Evolutionary conservation across 164 flowering plant species (phyloP), one percentile per base, ranked within the genome.

Genomic region (Pachysandra terminalis): DNA sequence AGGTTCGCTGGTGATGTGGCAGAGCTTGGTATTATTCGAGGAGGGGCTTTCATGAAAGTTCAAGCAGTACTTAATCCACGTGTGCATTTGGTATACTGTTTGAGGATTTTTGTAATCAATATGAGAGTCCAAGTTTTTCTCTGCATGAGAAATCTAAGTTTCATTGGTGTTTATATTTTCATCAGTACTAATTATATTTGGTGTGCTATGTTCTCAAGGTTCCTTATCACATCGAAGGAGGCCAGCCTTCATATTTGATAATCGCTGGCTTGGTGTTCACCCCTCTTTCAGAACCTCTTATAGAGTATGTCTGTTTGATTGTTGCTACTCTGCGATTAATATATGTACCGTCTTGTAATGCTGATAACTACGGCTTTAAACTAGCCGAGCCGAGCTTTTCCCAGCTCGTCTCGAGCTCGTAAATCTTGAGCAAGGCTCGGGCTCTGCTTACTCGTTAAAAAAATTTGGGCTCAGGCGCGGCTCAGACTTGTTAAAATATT

Each of bases 281-380:
- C 51, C 96, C 97, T 14, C 94, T 95, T 40, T 92, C 97, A n/a
- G 99, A 92, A 72, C 97, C 97, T 52, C 85, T 95, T n/a, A 92
- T 95, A 70, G 96, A 81, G 98, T 95, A 85, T 71, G 91, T 69
- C 66, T n/a, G n/a, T n/a, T n/a, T n/a, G n/a, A n/a, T n/a, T n/a
- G n/a, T n/a, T n/a, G n/a, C n/a, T n/a, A n/a, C n/a, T n/a, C n/a
- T n/a, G n/a, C n/a, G n/a, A n/a, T n/a, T n/a, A n/a, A n/a, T n/a
- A n/a, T n/a, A n/a, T n/a, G n/a, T n/a, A n/a, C n/a, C n/a, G n/a
- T n/a, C n/a, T n/a, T n/a, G n/a, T n/a, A n/a, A n/a, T n/a, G n/a
- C n/a, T n/a, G n/a, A n/a, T n/a, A n/a, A n/a, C n/a, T n/a, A n/a
- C n/a, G n/a, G n/a, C n/a, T n/a, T n/a, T n/a, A n/a, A n/a, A n/a